Base-by-base conservation (phyloP, 495 filamentous ascomycete genomes). In the Tuber melanosporum region DNA sequence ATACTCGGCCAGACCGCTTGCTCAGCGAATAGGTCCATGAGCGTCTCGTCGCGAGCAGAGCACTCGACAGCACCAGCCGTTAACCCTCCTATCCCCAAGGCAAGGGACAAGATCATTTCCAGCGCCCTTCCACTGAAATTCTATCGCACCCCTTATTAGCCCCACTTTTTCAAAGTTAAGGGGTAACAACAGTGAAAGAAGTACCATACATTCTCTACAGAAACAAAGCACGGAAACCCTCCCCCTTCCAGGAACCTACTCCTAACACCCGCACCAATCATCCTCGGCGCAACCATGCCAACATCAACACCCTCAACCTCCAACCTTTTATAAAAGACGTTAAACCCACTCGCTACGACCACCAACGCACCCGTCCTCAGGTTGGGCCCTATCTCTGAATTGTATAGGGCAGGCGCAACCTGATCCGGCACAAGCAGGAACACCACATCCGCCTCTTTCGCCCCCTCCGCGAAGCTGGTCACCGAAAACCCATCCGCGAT, bases 1-100 rank as follows among this genome's bases (percentile, higher is more conserved):
- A 78, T 76, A 71, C 77, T 78, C 46, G 73, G 76, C 73, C 73
- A 78, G 9, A 78, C 14, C 17, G 76, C 76, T 57, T 76, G 74
- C 52, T 78, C 77, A 1, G 74, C 74, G 66, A 76, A 76, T 36
- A 78, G 32, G 39, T 78, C 74, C 70, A 78, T 78, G 43, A 76
- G 44, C 7, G 74, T 78, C 70, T 76, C 77, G 43, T 78, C 74
- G 39, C 76, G 39, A 12, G 70, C 74, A 39, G 73, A 75, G n/a
- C 77, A 73, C 47, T 75, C 73, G 46, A 76, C 49, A 43, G 77
- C 70, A 4, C 77, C 74, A 8, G 74, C 72, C 36, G 47, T 75
- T 52, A 78, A 22, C 26, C 70, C 77, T 12, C 74, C 74, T 20
- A 78, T 76, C 8, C 73, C 70, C 15, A 71, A 45, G 7, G 74